Percentiles rank a stretch among this genome's conserved stretches.
phyloP scores from a whole-genome alignment of 257 asterid species.

The Datura wrightii region DNA sequence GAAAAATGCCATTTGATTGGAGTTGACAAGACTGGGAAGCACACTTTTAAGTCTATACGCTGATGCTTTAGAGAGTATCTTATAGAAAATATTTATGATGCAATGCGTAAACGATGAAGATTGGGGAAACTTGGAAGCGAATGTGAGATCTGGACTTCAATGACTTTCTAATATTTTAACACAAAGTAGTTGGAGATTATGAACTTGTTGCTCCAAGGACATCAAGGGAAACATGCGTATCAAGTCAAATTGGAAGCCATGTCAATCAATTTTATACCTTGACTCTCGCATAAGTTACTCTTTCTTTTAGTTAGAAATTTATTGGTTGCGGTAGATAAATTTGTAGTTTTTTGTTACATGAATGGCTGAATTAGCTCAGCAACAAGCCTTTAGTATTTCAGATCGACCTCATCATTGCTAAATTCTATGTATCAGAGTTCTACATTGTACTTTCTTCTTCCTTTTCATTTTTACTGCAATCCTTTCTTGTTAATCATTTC shows the following conservation, averaged over 20 bases:
- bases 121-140: conserved; percentile 1
- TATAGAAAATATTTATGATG: background rate
- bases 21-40: too few relatives aligned
- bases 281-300: background rate
- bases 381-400: background rate
- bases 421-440: conserved; percentile 8
- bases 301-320: background rate
- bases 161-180: background rate
- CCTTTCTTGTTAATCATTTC: conserved; percentile 29
- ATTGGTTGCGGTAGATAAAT: conserved; percentile 21
- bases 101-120: background rate
- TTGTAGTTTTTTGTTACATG: background rate
- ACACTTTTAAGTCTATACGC: too few relatives aligned
- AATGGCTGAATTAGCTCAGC: background rate
- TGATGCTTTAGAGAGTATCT: background rate
- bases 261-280: background rate
- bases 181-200: background rate
- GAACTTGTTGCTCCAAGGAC: conserved; percentile 1
- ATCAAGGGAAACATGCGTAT: background rate
- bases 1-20: too few relatives aligned
- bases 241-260: conserved; percentile 18
- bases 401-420: background rate
- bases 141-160: conserved; percentile 24
- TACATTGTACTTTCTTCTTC: conserved; percentile 3
- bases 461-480: conserved; percentile 22